Conservation (phyloP, 2,329 filamentous ascomycete genomes). For the Colletotrichum sp. region DNA sequence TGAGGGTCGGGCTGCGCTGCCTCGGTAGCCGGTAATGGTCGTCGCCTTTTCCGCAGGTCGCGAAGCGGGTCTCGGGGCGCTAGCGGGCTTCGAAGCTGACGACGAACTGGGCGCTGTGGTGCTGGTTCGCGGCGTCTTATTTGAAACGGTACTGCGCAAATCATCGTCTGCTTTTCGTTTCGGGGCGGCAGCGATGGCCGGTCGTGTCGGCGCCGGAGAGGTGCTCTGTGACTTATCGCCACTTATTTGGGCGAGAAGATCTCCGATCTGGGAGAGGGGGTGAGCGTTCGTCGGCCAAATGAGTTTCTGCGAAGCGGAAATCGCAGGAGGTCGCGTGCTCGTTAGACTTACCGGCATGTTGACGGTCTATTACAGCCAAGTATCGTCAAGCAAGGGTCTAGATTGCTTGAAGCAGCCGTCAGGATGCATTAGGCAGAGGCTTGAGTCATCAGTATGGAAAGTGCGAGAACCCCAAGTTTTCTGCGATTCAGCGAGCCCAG, state of each 20-base stretch:
- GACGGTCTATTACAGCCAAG: conserved; percentile 9
- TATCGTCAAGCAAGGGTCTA: conserved; percentile 21
- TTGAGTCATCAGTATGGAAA: conserved; percentile 20
- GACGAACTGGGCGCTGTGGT: conserved; percentile 5
- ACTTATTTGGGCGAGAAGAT: conserved; percentile 66
- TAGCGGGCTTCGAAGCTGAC: conserved; percentile 28
- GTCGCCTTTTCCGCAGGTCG: conserved; percentile 1
- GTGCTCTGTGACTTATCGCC: conserved; percentile 51
- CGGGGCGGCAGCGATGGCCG: conserved; percentile 31
- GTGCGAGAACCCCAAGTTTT: conserved; percentile 7
- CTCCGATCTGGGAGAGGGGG: conserved; percentile 43
- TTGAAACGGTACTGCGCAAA: conserved; percentile 42
- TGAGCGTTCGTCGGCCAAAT: background rate
- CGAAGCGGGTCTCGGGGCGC: conserved; percentile 25
- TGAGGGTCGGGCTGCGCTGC: conserved; percentile 17
- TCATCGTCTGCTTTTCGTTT: conserved; percentile 67
- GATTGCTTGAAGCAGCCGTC: conserved; percentile 20
- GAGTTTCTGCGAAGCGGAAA: background rate
- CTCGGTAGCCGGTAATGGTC: conserved; percentile 14
- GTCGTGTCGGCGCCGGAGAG: conserved; percentile 36
- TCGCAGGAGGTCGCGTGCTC: background rate
- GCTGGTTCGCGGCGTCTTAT: conserved; percentile 41
- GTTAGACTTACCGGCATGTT: conserved; percentile 23
- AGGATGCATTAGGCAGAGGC: conserved; percentile 18
- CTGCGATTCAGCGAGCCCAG: conserved; percentile 10